phyloP scores from a whole-genome alignment of 1,139 yeast species.

The Candida sp. region DNA sequence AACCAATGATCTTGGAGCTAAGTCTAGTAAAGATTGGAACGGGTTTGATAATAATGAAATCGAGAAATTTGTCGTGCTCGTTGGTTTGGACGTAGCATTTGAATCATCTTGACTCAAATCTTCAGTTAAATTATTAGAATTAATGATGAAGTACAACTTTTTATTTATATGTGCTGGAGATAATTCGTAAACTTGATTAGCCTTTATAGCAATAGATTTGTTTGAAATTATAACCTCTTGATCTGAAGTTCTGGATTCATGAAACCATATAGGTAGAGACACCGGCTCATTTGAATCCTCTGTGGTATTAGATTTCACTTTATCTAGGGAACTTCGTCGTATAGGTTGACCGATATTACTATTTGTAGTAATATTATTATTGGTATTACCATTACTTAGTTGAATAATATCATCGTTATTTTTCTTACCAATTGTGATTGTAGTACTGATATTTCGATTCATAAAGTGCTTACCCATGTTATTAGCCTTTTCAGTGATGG shows the following conservation, averaged over 20 bases:
- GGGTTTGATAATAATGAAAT: constrained; percentile 64
- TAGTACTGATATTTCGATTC: constrained; percentile 10
- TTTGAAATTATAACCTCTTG: constrained; percentile 66
- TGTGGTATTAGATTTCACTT: neutral
- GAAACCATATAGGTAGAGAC: constrained; percentile 65
- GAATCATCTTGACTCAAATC: constrained; percentile 5
- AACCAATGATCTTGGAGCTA: constrained; percentile 66
- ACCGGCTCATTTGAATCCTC: constrained; percentile 21
- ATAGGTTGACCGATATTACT: neutral
- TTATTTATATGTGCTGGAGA: constrained; percentile 25
- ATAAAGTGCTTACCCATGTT: constrained; percentile 5
- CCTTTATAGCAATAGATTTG: constrained; percentile 45
- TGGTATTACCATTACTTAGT: neutral
- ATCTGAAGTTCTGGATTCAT: constrained; percentile 58
- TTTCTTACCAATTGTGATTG: constrained; percentile 10
- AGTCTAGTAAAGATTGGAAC: constrained; percentile 57
- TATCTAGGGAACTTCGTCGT: constrained; percentile 1
- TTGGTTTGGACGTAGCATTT: constrained; percentile 3
- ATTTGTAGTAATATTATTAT: neutral
- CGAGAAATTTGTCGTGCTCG: constrained; percentile 15
- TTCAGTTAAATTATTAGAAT: constrained; percentile 13
- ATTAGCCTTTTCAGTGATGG: neutral
- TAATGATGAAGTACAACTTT: constrained; percentile 21
- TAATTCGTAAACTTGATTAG: constrained; percentile 77
- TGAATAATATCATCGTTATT: constrained; percentile 5